Evolutionary conservation across 371 early-diverging fungal genomes (phyloP).

Genomic region (Gilbertella persicaria): DNA sequence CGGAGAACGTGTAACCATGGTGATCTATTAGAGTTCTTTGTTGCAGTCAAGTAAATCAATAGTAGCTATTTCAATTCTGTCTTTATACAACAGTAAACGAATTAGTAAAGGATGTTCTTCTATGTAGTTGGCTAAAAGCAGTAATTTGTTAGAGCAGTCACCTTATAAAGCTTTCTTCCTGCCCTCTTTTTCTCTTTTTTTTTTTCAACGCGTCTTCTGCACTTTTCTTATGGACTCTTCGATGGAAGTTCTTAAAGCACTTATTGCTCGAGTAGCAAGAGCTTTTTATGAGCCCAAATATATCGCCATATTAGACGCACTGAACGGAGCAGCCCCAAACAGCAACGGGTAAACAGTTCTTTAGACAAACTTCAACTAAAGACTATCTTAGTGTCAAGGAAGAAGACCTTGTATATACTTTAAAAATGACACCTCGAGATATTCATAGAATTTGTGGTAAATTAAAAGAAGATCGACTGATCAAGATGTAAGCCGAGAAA

Average conservation of each 20-base stretch:
- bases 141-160: too few species aligned
- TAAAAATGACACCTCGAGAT: slow-evolving; percentile 74
- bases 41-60: too few species aligned
- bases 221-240: too few species aligned
- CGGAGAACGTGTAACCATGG: too few species aligned
- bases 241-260: slow-evolving; percentile 65
- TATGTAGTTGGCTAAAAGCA: too few species aligned
- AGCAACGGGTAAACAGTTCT: slow-evolving; percentile 37
- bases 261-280: slow-evolving; percentile 82
- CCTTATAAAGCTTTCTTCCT: too few species aligned
- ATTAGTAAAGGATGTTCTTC: too few species aligned
- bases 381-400: slow-evolving; percentile 51
- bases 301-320: slow-evolving; percentile 81
- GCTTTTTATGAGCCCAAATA: slow-evolving; percentile 84
- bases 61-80: too few species aligned
- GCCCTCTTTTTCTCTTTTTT: slow-evolving; percentile 5
- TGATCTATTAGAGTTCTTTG: too few species aligned
- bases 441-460: slow-evolving; percentile 80
- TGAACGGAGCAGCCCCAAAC: slow-evolving; percentile 58
- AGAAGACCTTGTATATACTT: slow-evolving; percentile 73
- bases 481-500: slow-evolving; percentile 63
- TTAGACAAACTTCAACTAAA: neutral
- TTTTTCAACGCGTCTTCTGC: too few species aligned
- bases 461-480: slow-evolving; percentile 71
- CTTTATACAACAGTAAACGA: too few species aligned